Conservation (phyloP, 2,329 filamentous ascomycete genomes). For the Trematosphaeria pertusa region DNA sequence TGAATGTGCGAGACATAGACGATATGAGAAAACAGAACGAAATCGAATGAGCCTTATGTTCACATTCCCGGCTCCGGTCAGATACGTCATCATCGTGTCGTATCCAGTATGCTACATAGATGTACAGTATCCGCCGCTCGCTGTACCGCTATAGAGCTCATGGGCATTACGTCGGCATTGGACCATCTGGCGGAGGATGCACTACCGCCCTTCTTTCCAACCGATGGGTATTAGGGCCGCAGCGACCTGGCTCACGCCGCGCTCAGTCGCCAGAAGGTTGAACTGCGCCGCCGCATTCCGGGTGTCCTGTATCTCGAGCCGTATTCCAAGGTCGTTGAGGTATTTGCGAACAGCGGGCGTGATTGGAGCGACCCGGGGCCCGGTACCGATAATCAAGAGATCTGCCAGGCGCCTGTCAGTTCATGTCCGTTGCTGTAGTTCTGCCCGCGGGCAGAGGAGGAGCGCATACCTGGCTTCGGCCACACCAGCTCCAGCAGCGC, state of each 20-base stretch:
- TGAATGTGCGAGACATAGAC: no score
- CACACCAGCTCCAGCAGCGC: conserved; percentile 78
- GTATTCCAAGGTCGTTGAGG: conserved; percentile 79
- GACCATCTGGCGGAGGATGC: no score
- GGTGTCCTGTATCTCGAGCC: conserved; percentile 89
- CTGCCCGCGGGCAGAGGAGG: no score
- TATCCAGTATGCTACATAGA: conserved; percentile 18
- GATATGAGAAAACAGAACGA: no score
- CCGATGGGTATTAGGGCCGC: conserved; percentile 87
- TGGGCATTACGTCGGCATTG: no score
- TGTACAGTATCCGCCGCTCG: no score
- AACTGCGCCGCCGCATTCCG: conserved; percentile 93
- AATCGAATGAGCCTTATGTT: not conserved
- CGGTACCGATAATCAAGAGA: conserved; percentile 87
- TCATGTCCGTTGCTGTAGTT: no score
- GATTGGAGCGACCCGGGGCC: conserved; percentile 75
- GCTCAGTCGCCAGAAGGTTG: conserved; percentile 92
- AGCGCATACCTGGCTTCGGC: conserved; percentile 87
- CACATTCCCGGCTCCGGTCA: not conserved
- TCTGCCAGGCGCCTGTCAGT: conserved; percentile 60
- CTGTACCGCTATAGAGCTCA: no score
- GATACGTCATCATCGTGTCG: not conserved
- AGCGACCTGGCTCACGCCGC: conserved; percentile 83
- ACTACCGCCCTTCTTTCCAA: conserved; percentile 68
- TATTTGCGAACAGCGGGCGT: conserved; percentile 75